Evolutionary conservation across 2,329 filamentous ascomycete genomes (phyloP).

Genomic region (Monosporascus sp.): DNA sequence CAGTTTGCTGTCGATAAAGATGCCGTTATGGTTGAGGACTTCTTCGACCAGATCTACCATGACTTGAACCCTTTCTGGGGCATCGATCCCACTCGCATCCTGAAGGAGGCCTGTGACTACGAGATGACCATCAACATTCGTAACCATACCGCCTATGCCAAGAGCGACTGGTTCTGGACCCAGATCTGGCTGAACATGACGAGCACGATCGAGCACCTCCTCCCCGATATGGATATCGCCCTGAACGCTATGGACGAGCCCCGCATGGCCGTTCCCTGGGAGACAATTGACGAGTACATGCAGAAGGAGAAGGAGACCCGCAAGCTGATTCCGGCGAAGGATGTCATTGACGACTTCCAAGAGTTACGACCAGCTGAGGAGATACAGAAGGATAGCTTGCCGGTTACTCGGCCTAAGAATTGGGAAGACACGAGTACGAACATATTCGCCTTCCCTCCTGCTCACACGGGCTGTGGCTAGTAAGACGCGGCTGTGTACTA

Average conservation of each 20-base stretch:
- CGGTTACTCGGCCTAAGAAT: constrained; percentile 32
- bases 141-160: constrained; percentile 43
- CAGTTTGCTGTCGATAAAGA: constrained; percentile 36
- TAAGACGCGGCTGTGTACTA: constrained; percentile 6
- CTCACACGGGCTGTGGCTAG: too few relatives aligned
- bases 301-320: constrained; percentile 43
- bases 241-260: constrained; percentile 65
- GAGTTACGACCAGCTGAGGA: constrained; percentile 34
- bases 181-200: constrained; percentile 51
- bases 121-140: constrained; percentile 59
- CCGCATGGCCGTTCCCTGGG: constrained; percentile 57
- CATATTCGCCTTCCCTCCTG: neutral
- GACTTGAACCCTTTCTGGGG: constrained; percentile 51
- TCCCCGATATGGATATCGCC: constrained; percentile 64
- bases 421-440: constrained; percentile 48
- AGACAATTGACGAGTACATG: constrained; percentile 52
- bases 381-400: constrained; percentile 27
- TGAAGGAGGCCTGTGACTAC: constrained; percentile 46
- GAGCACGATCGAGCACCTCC: constrained; percentile 43
- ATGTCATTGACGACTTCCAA: constrained; percentile 39
- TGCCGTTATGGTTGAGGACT: constrained; percentile 40
- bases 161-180: constrained; percentile 54
- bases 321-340: constrained; percentile 35
- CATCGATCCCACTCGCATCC: constrained; percentile 40
- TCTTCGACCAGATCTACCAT: constrained; percentile 49